Conservation (phyloP, 768 basidiomycete species). For the Dacryopinax primogenitus region DNA sequence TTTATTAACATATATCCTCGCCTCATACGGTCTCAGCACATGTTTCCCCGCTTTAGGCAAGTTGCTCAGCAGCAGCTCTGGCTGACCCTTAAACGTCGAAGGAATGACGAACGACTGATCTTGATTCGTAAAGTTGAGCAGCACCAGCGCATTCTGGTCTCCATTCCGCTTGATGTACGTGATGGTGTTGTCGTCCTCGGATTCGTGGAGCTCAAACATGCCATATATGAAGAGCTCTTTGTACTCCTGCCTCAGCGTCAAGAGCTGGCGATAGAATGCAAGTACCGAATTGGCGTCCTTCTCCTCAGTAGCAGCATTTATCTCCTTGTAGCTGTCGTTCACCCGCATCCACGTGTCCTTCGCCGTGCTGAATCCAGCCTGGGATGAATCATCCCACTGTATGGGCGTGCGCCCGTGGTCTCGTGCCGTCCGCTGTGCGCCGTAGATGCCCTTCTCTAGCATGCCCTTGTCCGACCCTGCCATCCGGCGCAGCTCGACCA, state of each 20-base stretch:
- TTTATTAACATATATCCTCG: neutral
- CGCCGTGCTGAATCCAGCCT: constrained; percentile 55
- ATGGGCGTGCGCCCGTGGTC: constrained; percentile 62
- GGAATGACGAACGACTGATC: constrained; percentile 4
- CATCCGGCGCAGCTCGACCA: constrained; percentile 34
- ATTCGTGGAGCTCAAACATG: constrained; percentile 40
- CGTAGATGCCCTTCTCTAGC: constrained; percentile 51
- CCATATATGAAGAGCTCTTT: constrained; percentile 43
- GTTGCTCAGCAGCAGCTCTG: neutral
- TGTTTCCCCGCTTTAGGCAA: neutral
- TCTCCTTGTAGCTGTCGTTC: constrained; percentile 47
- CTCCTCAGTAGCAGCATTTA: constrained; percentile 45
- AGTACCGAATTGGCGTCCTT: constrained; percentile 41
- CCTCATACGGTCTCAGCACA: neutral
- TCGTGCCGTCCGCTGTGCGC: constrained; percentile 48
- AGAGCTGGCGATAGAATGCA: constrained; percentile 47
- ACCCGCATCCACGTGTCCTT: constrained; percentile 58
- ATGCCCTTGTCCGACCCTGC: constrained; percentile 22
- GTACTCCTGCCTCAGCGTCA: constrained; percentile 41
- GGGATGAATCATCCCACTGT: constrained; percentile 47
- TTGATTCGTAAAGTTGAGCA: constrained; percentile 4
- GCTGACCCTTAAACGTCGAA: neutral
- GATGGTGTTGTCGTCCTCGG: constrained; percentile 39
- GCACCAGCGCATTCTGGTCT: neutral
- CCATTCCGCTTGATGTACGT: constrained; percentile 29